phyloP scores from a whole-genome alignment of 2,329 filamentous ascomycete genomes.

The Chrysoporthe deuterocubensis region DNA sequence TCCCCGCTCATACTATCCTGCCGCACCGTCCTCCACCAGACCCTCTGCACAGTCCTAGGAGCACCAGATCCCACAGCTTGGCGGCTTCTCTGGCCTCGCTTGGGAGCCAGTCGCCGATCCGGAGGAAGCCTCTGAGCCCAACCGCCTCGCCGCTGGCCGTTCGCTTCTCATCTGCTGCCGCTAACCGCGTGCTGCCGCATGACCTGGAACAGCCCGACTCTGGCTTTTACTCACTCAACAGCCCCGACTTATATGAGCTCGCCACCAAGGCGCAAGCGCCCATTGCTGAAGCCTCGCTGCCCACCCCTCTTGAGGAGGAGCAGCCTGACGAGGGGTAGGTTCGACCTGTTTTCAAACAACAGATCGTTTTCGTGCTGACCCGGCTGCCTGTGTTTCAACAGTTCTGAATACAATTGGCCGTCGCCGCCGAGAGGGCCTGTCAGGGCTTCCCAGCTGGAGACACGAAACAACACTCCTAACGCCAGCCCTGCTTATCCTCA shows the following conservation, averaged over 20 bases:
- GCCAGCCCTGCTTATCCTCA: conserved; percentile 49
- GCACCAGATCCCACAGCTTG: conserved; percentile 38
- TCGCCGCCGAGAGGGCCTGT: conserved; percentile 29
- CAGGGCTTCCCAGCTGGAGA: conserved; percentile 34
- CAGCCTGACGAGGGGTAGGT: conserved; percentile 28
- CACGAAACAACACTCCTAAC: conserved; percentile 45
- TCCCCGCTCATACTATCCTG: conserved; percentile 11
- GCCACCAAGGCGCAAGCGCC: conserved; percentile 36
- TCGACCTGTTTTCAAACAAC: conserved; percentile 1
- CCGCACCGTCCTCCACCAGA: conserved; percentile 19
- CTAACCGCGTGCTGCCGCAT: conserved; percentile 36
- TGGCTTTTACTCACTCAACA: conserved; percentile 61
- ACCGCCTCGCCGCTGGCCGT: conserved; percentile 57
- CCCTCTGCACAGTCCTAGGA: conserved; percentile 36
- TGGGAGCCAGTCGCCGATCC: conserved; percentile 46
- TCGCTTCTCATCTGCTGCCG: conserved; percentile 48
- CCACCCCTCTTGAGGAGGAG: conserved; percentile 15
- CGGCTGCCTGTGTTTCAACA: conserved; percentile 18
- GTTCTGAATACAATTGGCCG: conserved; percentile 29
- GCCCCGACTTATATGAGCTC: conserved; percentile 62
- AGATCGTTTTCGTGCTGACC: conserved; percentile 32
- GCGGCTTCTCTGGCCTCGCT: conserved; percentile 36
- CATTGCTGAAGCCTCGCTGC: conserved; percentile 26
- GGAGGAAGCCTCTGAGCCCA: conserved; percentile 64
- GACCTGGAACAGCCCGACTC: conserved; percentile 55